Evolutionary conservation across 441 rosid species (phyloP).

Genomic region (Metrosideros polymorpha): DNA sequence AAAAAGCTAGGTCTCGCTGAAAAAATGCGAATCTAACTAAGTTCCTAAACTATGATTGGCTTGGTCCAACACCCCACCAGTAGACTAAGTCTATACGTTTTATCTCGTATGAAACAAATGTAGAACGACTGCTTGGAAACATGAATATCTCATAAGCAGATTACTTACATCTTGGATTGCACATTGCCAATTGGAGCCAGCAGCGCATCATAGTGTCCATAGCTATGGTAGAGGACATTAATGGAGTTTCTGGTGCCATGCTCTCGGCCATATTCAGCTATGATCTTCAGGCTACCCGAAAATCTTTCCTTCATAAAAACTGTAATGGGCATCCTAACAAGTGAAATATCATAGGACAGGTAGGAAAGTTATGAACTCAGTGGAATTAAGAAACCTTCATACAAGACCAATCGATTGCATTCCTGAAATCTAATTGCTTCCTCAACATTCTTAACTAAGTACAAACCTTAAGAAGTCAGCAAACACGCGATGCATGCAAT

Average conservation of each 20-base stretch:
- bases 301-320: slow-evolving; percentile 45
- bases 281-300: slow-evolving; percentile 25
- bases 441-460: not conserved
- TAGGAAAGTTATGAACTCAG: not conserved
- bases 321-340: slow-evolving; percentile 39
- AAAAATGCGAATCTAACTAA: not conserved
- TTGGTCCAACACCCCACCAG: not conserved
- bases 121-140: not conserved
- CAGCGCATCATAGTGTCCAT: slow-evolving; percentile 60
- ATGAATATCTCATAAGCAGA: not conserved
- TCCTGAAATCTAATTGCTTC: not conserved
- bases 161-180: slow-evolving; percentile 32
- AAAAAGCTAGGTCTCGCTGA: not conserved
- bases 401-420: not conserved
- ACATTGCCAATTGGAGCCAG: slow-evolving; percentile 7
- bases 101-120: not conserved
- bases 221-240: slow-evolving; percentile 49
- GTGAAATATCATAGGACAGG: not conserved
- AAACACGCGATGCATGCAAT: not conserved
- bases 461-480: not conserved
- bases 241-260: slow-evolving; percentile 46
- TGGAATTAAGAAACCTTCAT: not conserved
- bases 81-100: not conserved
- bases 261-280: slow-evolving; percentile 65
- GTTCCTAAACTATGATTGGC: not conserved